A percentile compares a stretch with the other conserved stretches of the same genome.
Conservation (phyloP, 2,329 filamentous ascomycete genomes). For the Alternaria novae-zelandiae region DNA sequence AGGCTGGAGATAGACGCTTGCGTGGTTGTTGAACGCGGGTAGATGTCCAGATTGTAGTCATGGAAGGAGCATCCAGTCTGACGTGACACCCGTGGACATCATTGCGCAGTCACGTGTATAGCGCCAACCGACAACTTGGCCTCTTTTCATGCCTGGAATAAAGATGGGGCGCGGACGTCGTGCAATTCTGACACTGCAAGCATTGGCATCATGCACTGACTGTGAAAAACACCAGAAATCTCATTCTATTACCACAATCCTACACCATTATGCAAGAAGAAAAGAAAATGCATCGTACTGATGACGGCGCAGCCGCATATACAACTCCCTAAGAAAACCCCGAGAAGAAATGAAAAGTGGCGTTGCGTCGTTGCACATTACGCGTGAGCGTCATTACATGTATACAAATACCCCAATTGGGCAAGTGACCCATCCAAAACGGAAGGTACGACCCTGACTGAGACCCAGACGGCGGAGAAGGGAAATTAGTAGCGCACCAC, state of each 20-base stretch:
- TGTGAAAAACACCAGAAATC: neutral
- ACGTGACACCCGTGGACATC: neutral
- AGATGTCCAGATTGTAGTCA: neutral
- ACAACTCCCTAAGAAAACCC: neutral
- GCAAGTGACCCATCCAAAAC: neutral
- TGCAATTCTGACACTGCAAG: neutral
- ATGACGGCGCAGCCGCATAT: slow-evolving; percentile 1
- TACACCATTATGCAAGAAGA: neutral
- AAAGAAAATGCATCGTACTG: neutral
- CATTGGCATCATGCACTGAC: neutral
- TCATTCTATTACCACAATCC: neutral
- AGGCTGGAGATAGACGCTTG: neutral
- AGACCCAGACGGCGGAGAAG: neutral
- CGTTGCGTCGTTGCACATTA: slow-evolving; percentile 19
- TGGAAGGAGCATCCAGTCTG: neutral
- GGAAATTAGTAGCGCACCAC: slow-evolving; percentile 42
- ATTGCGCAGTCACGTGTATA: neutral
- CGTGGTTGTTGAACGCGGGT: neutral
- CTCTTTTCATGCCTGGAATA: no score
- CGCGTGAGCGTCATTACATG: slow-evolving; percentile 21
- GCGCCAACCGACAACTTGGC: neutral
- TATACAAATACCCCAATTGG: neutral
- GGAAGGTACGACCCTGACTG: neutral
- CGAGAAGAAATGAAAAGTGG: neutral
- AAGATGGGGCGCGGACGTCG: no score